Base-by-base conservation (phyloP, 257 asterid species). In the Catharanthus roseus region DNA sequence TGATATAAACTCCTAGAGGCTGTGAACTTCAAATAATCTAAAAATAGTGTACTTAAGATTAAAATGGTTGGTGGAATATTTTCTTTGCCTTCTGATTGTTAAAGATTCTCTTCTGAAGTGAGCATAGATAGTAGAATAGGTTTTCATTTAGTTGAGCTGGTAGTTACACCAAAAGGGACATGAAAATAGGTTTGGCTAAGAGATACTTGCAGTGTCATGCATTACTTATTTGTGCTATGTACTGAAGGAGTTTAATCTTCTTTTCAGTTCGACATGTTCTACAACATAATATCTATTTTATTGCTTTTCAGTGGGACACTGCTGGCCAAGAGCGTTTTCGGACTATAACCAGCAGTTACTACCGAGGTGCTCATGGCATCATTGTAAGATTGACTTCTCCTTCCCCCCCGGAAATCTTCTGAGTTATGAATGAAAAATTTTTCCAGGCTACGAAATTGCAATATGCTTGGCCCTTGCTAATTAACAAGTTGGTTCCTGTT, bases 301-400 rank as follows among this genome's bases (percentile, higher is more conserved):
- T 84, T 67, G 78, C 65, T 75, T 73, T 69, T 71, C 80, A 93
- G 98, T 93, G 98, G 98, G 98, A 93, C 80, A 93, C 98, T 50
- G 98, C 98, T 73, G 98, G 98, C 71, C 98, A 93, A 86, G 98
- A 93, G 80, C 92, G 98, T 45, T 93, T 93, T 78, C 85, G 98
- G 80, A 93, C 98, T 38, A 93, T 93, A 85, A 93, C 98, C 45
- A 93, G 98, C 95, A 93, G 98, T 82, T 93, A 93, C 75, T 93
- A 93, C 76, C 90, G 98, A 64, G 98, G 98, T 82, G 98, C 98
- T 69, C 98, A 93, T 69, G 98, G 98, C 79, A 93, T 93, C 70
- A 90, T 90, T 72, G 98, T 93, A 86, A 93, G 96, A 70, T 72
- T 61, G 72, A 69, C 42, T 79, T 26, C 7, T 28, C n/a, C n/a